These are phyloP conservation scores for Suillus americanus DNA, from an alignment of 768 basidiomycete genomes.

Conservation along the genomic window DNA sequence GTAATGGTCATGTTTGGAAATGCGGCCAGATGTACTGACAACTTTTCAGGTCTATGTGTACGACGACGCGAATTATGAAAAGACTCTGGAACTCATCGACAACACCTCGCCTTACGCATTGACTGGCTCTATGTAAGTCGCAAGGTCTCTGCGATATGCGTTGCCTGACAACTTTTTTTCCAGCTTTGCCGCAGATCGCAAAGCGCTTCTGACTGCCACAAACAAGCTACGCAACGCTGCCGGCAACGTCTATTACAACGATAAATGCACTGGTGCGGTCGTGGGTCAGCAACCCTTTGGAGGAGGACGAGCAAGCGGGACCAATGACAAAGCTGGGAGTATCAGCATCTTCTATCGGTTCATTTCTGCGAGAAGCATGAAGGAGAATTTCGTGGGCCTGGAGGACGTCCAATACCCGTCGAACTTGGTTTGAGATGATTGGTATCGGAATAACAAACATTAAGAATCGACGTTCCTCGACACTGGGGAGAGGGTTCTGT, in stretches of 20 bases:
- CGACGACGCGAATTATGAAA: constrained; percentile 82
- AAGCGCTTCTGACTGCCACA: constrained; percentile 75
- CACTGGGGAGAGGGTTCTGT: too few relatives aligned
- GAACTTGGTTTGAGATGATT: constrained; percentile 60
- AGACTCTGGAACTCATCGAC: constrained; percentile 86
- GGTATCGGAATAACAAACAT: neutral
- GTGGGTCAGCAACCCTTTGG: constrained; percentile 99
- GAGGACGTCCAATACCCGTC: constrained; percentile 85
- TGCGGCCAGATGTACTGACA: constrained; percentile 1
- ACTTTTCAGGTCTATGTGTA: constrained; percentile 76
- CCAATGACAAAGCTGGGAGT: constrained; percentile 97
- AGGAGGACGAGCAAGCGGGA: constrained; percentile 88
- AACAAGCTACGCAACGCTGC: constrained; percentile 86
- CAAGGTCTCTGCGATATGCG: constrained; percentile 4
- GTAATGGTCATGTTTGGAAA: constrained; percentile 39
- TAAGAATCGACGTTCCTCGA: too few relatives aligned
- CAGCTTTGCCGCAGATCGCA: constrained; percentile 84
- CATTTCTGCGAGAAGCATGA: constrained; percentile 88
- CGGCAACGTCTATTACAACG: constrained; percentile 97
- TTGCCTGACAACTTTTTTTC: constrained; percentile 11
- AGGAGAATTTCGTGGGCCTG: constrained; percentile 91
- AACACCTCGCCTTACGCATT: constrained; percentile 84
- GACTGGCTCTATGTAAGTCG: constrained; percentile 87
- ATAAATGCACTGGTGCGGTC: constrained; percentile 97
- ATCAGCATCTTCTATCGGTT: constrained; percentile 77